Base-by-base conservation (phyloP, 1,284 basidiomycete species). In the Tylopilus sp. region DNA sequence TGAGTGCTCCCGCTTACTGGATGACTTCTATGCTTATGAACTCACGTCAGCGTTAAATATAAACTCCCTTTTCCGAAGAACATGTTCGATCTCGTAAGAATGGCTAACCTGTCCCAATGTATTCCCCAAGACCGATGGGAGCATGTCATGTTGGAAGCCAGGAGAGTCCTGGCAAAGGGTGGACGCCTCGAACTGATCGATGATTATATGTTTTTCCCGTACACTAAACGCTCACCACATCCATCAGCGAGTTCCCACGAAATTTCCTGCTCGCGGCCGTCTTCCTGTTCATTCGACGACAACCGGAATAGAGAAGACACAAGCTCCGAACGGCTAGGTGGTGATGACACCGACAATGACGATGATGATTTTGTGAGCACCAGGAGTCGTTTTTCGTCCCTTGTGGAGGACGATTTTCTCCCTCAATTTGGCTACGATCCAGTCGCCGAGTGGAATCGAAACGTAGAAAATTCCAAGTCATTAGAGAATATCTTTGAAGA, bases 171-270 rank as follows among this genome's bases (percentile, higher is more conserved):
- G 16, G 71, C 68, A n/a, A 71, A 71, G 8, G 76, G 74, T 18
- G 84, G 86, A 6, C 74, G 77, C 13, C 68, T 89, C 2, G 86
- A 89, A 62, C 59, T 89, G 41, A 80, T 89, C 48, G 84, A 87
- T 65, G 86, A 89, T 60, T 71, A 82, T 55, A 64, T 86, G 26
- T 66, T 77, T 56, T 87, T 85, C 58, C 82, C 85, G 0, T 80
- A 78, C 48, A 65, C 68, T 31, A 64, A 66, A 48, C 53, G 51
- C 15, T 44, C 54, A 9, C 55, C 59, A 21, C 56, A 51, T 18
- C 53, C 56, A 36, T 41, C 51, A 2, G 10, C 36, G 16, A 43
- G 48, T 33, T 45, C 51, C 13, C 52, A 53, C 18, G 36, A 6
- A 15, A 23, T 21, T 21, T n/a, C 43, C 18, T 31, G 23, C 13